These are phyloP conservation scores for Pleurotus salmoneostramineus DNA, from an alignment of 768 basidiomycete genomes.

Conservation along the genomic window DNA sequence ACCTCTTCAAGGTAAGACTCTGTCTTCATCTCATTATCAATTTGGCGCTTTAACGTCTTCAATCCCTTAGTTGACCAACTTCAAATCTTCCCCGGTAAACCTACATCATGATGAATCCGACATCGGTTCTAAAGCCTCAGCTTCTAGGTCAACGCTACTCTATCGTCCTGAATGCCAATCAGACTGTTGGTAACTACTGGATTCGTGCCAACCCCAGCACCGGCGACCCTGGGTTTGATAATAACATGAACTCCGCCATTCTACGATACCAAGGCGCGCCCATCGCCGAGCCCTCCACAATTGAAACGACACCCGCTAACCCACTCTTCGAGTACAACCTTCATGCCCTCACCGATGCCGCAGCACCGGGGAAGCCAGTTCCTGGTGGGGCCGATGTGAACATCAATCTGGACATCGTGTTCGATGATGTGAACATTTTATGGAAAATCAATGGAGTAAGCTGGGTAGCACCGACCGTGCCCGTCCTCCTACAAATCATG, in stretches of 20 bases:
- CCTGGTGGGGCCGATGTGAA: slow-evolving; percentile 22
- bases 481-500: slow-evolving; percentile 40
- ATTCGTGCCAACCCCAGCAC: slow-evolving; percentile 23
- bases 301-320: slow-evolving; percentile 8
- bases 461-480: slow-evolving; percentile 28
- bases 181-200: slow-evolving; percentile 42
- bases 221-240: slow-evolving; percentile 19
- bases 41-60: not conserved
- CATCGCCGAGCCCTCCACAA: slow-evolving; percentile 21
- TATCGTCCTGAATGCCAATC: slow-evolving; percentile 32
- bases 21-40: not conserved
- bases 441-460: slow-evolving; percentile 28
- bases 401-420: slow-evolving; percentile 16
- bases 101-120: slow-evolving; percentile 21
- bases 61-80: slow-evolving; percentile 20
- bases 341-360: slow-evolving; percentile 12
- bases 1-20: slow-evolving; percentile 18
- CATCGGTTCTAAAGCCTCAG: not conserved
- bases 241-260: slow-evolving; percentile 33
- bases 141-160: slow-evolving; percentile 32
- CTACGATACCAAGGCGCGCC: slow-evolving; percentile 32
- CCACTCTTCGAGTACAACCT: slow-evolving; percentile 26
- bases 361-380: slow-evolving; percentile 19
- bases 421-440: slow-evolving; percentile 8
- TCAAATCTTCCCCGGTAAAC: slow-evolving; percentile 22